These are phyloP conservation scores for Penicillium oxalicum DNA, from an alignment of 2,329 filamentous ascomycete genomes.

Conservation along the genomic window DNA sequence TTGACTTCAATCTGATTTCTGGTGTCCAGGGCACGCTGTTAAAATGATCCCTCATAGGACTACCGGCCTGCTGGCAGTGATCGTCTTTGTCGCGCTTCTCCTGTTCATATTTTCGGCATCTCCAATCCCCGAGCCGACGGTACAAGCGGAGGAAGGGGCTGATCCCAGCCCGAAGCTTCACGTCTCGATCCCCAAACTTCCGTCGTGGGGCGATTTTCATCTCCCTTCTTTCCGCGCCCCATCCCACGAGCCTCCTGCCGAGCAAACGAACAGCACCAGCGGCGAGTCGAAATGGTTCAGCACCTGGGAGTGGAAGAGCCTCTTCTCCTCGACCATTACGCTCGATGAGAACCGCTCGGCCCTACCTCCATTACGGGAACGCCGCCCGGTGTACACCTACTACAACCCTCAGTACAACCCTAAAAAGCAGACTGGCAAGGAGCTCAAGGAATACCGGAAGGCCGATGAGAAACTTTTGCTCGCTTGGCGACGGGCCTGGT, in stretches of 20 bases:
- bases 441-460: conserved; percentile 54
- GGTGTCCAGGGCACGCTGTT: conserved; percentile 1
- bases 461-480: conserved; percentile 74
- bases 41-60: conserved; percentile 39
- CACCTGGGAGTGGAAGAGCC: conserved; percentile 84
- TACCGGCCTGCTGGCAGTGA: conserved; percentile 37
- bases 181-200: conserved; percentile 35
- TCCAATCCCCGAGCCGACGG: conserved; percentile 23
- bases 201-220: conserved; percentile 48
- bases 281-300: conserved; percentile 78
- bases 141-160: conserved; percentile 18
- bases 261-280: conserved; percentile 71
- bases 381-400: conserved; percentile 82
- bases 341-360: conserved; percentile 78
- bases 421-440: conserved; percentile 46
- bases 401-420: conserved; percentile 61
- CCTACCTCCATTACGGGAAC: conserved; percentile 65
- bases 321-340: conserved; percentile 74
- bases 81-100: conserved; percentile 40
- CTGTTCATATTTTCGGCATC: conserved; percentile 43
- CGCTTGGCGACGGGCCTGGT: conserved; percentile 90
- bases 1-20: not conserved
- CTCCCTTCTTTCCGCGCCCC: conserved; percentile 63
- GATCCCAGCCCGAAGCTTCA: conserved; percentile 23
- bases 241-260: conserved; percentile 63